Base-by-base conservation (phyloP, 805 yeast genomes). In the Pichia deserticola region DNA sequence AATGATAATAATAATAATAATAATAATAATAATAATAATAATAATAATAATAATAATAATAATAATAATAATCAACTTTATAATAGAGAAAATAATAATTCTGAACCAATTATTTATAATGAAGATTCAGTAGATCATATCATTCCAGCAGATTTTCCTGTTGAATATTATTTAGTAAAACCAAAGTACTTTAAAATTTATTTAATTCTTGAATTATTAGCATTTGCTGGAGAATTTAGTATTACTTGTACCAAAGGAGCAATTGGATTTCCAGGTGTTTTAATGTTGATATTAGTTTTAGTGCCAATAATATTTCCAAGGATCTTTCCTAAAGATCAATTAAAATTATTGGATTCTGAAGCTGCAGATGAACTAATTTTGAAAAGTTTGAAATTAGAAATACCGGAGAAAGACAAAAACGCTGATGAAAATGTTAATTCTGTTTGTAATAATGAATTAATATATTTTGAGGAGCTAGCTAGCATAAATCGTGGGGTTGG, bases 181-280 rank as follows among this genome's bases (percentile, higher is more conserved):
- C 8, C 64, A 30, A 77, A 73, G 57, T 76, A 78, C 75, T 69
- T 88, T 20, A 64, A 76, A 35, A 50, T 79, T 1, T 92, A 83
- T 58, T 64, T 85, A 0, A 46, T 62, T 0, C 67, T 88, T 20
- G 82, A 87, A 51, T 62, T 85, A 5, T 56, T 81, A 25, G 93
- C 93, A 0, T 84, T 84, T 47, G 84, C 77, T 1, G 85, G 80
- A 0, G 98, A 95, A 62, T 84, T 89, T 55, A 93, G 82, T 0
- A 89, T 92, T 34, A 86, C 95, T 0, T 78, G 83, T 61, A 88
- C 97, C 0, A 80, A 74, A 52, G 98, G 93, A 0, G 97, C 98
- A 0, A 88, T 92, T 34, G 98, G 96, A 3, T 92, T 93, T 61
- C 98, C 99, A 0, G 84, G 89, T 3, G 87, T 93, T 0, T 68